Evolutionary conservation across 805 yeast genomes (phyloP).

Genomic region (Candida hungchunana): DNA sequence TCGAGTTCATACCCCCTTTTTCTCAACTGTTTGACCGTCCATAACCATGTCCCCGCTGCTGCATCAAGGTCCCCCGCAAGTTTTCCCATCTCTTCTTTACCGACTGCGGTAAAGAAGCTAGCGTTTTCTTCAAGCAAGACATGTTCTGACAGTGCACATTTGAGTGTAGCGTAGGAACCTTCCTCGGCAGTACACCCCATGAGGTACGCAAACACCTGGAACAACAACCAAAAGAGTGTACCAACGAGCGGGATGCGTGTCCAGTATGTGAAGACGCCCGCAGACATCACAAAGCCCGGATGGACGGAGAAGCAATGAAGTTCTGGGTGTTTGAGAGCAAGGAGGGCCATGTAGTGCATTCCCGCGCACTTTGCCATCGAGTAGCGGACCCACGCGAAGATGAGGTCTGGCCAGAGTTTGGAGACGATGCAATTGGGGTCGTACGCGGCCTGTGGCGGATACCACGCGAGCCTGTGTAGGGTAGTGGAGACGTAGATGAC

Average conservation of each 20-base stretch:
- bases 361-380: conserved; percentile 75
- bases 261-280: conserved; percentile 72
- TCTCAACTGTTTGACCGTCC: conserved; percentile 63
- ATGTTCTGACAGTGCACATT: conserved; percentile 55
- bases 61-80: conserved; percentile 55
- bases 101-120: conserved; percentile 60
- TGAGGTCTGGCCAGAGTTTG: conserved; percentile 54
- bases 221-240: conserved; percentile 61
- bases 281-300: conserved; percentile 85
- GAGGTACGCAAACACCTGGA: conserved; percentile 62
- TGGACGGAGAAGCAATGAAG: conserved; percentile 64
- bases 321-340: conserved; percentile 63
- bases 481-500: conserved; percentile 55
- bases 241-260: conserved; percentile 79
- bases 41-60: conserved; percentile 71
- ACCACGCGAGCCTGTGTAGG: conserved; percentile 46
- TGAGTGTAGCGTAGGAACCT: conserved; percentile 62
- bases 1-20: conserved; percentile 42
- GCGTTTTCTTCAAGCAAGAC: conserved; percentile 49
- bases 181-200: conserved; percentile 71
- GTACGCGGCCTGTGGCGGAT: conserved; percentile 26
- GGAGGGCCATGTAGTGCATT: conserved; percentile 63
- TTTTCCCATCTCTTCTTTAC: conserved; percentile 53
- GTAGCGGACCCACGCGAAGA: conserved; percentile 76
- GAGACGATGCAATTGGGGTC: conserved; percentile 30